Evolutionary conservation across 1,284 basidiomycete species (phyloP).

Genomic region (Sporisorium sorghi): DNA sequence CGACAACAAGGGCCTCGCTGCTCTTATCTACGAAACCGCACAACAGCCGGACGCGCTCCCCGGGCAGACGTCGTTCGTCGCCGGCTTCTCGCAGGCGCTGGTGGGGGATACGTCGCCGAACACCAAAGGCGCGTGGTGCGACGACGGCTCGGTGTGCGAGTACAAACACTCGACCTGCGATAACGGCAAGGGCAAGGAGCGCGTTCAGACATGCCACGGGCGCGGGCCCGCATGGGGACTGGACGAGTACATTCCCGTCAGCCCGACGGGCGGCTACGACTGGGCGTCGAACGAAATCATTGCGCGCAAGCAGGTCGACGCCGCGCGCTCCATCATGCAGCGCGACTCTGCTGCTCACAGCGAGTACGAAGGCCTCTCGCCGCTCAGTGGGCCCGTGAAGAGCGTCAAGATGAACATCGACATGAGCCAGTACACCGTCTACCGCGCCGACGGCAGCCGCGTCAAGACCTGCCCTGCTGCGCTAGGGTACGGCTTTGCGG

Average conservation of each 20-base stretch:
- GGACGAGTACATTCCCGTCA: conserved; percentile 31
- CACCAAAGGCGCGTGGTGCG: conserved; percentile 58
- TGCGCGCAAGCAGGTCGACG: conserved; percentile 55
- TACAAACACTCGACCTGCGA: conserved; percentile 57
- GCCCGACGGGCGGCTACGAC: conserved; percentile 59
- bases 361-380: conserved; percentile 33
- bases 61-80: conserved; percentile 53
- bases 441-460: conserved; percentile 76
- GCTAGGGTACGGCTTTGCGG: conserved; percentile 72
- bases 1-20: conserved; percentile 64
- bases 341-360: conserved; percentile 10
- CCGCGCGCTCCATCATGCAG: conserved; percentile 47
- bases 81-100: conserved; percentile 58
- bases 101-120: conserved; percentile 64
- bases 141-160: conserved; percentile 59
- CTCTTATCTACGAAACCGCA: conserved; percentile 55
- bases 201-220: conserved; percentile 58
- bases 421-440: conserved; percentile 77
- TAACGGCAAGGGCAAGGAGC: conserved; percentile 45
- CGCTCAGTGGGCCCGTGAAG: conserved; percentile 37
- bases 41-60: conserved; percentile 50
- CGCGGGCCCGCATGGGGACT: conserved; percentile 56
- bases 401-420: conserved; percentile 71
- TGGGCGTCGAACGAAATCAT: conserved; percentile 61
- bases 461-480: conserved; percentile 82